Base-by-base conservation (phyloP, 83 land plant species). In the Diphasiastrum complanatum region DNA sequence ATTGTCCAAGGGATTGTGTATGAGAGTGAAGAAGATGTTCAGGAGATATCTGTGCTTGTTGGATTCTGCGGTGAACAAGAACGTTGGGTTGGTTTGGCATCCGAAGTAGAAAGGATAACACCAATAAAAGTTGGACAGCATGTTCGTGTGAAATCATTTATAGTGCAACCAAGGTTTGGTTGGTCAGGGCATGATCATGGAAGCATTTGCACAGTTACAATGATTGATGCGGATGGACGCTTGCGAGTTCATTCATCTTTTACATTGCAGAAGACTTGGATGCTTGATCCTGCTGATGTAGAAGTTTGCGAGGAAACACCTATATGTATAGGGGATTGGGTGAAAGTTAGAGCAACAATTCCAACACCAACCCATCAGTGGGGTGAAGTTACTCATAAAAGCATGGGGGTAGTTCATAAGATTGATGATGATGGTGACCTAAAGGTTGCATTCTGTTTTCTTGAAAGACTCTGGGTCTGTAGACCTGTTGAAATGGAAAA, bases 41-140 rank as follows among this genome's bases (percentile, higher is more conserved):
- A 68, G 36, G 72, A 60, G 24, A 46, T 52, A 19, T 65, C 43
- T 11, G 41, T 84, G 1, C 73, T 73, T 51, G 82, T 86, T 41
- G 86, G 75, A 4, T 86, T 91, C 52, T 91, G 97, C 66, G 93
- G 97, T 26, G 97, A 91, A 66, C 97, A 91, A 62, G 97, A 91
- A 63, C 78, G 61, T 25, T 91, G 97, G 97, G 79, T 79, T 25
- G 97, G 93, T 8, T 78, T 81, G 35, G 45, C 75, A 10, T 47
- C 63, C n/a, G 73, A 81, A 47, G 75, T 91, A 29, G 97, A 84
- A 60, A 73, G 72, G 31, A 84, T 76, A 0, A 60, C 72, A 10
- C 69, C 70, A 32, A 66, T 91, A 10, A 30, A 49, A 23, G 73
- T 76, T 23, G 92, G 97, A 6, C 86, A 82, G 48, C 76, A 65